These are phyloP conservation scores for Coemansia guatemalensis DNA, from an alignment of 192 early-diverging fungal genomes.

Conservation along the genomic window DNA sequence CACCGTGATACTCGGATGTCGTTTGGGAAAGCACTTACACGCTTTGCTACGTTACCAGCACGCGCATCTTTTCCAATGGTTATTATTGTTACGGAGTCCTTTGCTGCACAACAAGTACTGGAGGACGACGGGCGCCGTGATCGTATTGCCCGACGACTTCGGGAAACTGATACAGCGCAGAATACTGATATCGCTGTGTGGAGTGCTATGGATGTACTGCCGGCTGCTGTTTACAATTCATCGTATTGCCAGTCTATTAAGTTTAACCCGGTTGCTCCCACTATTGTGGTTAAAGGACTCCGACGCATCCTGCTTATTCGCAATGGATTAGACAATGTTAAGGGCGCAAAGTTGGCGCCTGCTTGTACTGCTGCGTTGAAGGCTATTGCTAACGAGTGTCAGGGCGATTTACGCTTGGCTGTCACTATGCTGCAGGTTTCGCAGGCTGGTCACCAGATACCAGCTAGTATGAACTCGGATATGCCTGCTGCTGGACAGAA, in stretches of 20 bases:
- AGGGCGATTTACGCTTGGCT: slow-evolving; percentile 60
- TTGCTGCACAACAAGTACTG: slow-evolving; percentile 26
- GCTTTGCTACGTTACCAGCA: slow-evolving; percentile 37
- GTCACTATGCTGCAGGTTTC: slow-evolving; percentile 60
- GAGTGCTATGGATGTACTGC: slow-evolving; percentile 38
- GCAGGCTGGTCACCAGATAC: background rate
- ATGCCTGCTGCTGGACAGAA: background rate
- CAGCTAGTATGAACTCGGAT: background rate
- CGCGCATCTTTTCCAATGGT: slow-evolving; percentile 45
- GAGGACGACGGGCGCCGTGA: slow-evolving; percentile 17
- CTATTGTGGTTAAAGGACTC: slow-evolving; percentile 61
- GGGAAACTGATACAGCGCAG: slow-evolving; percentile 7
- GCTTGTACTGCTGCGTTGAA: slow-evolving; percentile 25
- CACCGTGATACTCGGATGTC: slow-evolving; percentile 52
- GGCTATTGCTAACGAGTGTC: slow-evolving; percentile 48
- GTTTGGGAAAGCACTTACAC: slow-evolving; percentile 52
- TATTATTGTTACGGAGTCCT: slow-evolving; percentile 42
- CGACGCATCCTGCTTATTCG: slow-evolving; percentile 43
- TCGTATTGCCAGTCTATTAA: slow-evolving; percentile 37
- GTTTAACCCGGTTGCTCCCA: slow-evolving; percentile 66
- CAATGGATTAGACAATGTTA: slow-evolving; percentile 1
- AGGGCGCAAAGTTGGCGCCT: slow-evolving; percentile 6
- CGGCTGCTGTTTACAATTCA: slow-evolving; percentile 24
- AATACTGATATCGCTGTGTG: slow-evolving; percentile 20
- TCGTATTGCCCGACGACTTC: slow-evolving; percentile 4